phyloP scores from a whole-genome alignment of 352 stramenopile species.

The Blastocystis sp. region DNA sequence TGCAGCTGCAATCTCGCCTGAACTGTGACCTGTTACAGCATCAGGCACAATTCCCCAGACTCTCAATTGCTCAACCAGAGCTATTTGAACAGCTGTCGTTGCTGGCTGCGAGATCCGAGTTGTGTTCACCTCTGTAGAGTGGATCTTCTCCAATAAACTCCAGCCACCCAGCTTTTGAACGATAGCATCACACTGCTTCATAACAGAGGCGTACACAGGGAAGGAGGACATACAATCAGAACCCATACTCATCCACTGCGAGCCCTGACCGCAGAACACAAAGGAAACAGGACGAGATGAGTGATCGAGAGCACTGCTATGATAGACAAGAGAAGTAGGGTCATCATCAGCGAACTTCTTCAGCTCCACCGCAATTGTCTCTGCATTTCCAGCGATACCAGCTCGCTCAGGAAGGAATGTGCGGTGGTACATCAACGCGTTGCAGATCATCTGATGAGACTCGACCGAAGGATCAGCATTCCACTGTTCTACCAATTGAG shows the following conservation, averaged over 20 bases:
- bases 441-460: neutral
- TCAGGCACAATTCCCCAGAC: slow-evolving; percentile 6
- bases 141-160: slow-evolving; percentile 22
- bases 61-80: slow-evolving; percentile 40
- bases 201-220: neutral
- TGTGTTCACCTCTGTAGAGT: slow-evolving; percentile 9
- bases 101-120: slow-evolving; percentile 54
- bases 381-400: neutral
- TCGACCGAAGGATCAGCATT: neutral
- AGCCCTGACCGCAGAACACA: slow-evolving; percentile 58
- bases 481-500: neutral
- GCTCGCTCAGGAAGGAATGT: slow-evolving; percentile 28
- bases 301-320: neutral
- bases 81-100: slow-evolving; percentile 61
- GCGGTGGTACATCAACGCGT: neutral
- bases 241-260: slow-evolving; percentile 54
- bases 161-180: slow-evolving; percentile 27
- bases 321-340: neutral
- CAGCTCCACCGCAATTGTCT: neutral
- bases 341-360: neutral
- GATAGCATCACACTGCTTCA: neutral
- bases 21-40: slow-evolving; percentile 41
- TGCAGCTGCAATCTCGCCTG: slow-evolving; percentile 56
- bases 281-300: neutral
- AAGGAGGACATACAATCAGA: neutral